A percentile compares a stretch with the other conserved stretches of the same genome.
Evolutionary conservation across 2,329 filamentous ascomycete species (phyloP).

Genomic region (Camillea tinctor): DNA sequence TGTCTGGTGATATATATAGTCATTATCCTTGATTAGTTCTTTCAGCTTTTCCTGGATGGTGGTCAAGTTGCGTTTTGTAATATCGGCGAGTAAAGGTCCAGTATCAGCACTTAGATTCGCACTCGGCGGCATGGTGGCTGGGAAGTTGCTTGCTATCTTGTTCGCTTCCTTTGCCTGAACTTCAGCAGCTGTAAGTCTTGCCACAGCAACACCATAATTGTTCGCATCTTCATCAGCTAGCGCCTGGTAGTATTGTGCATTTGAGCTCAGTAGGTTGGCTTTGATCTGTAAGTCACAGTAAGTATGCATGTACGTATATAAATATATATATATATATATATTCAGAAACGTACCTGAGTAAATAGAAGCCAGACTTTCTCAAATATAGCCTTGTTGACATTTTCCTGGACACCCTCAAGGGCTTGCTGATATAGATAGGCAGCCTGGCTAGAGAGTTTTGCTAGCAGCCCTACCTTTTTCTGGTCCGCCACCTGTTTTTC

Average conservation of each 20-base stretch:
- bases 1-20: conserved; percentile 95
- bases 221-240: conserved; percentile 86
- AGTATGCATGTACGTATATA: conserved; percentile 6
- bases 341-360: conserved; percentile 60
- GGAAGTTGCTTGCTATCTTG: conserved; percentile 75
- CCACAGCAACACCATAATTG: conserved; percentile 81
- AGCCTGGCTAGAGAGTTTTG: conserved; percentile 90
- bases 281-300: conserved; percentile 57
- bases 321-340: not conserved
- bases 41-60: conserved; percentile 78
- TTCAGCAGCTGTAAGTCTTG: conserved; percentile 80
- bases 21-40: conserved; percentile 85
- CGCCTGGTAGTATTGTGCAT: conserved; percentile 93
- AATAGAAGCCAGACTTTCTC: conserved; percentile 91
- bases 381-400: conserved; percentile 86
- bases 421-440: conserved; percentile 86
- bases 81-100: conserved; percentile 69
- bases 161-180: conserved; percentile 74
- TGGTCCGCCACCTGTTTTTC: conserved; percentile 93
- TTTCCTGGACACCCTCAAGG: conserved; percentile 86
- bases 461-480: conserved; percentile 88
- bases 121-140: conserved; percentile 71
- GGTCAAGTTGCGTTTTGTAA: conserved; percentile 78
- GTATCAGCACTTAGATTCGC: conserved; percentile 84
- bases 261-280: conserved; percentile 75